These are phyloP conservation scores for Colletotrichum orbiculare DNA, from an alignment of 2,329 filamentous ascomycete genomes.

Conservation along the genomic window DNA sequence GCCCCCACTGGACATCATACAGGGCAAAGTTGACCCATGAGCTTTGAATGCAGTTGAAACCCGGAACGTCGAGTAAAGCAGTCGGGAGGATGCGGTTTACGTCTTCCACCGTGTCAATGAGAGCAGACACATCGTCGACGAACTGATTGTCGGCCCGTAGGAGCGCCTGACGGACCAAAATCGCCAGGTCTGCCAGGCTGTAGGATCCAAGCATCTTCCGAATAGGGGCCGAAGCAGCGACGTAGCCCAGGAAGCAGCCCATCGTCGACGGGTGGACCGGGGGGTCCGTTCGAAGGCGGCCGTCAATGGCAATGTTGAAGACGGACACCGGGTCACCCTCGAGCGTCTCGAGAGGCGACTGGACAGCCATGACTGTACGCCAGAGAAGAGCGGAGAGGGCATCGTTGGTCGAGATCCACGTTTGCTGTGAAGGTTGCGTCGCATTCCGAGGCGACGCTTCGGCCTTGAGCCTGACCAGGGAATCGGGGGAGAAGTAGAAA, in stretches of 20 bases:
- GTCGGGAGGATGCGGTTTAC: conserved; percentile 15
- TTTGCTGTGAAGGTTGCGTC: conserved; percentile 8
- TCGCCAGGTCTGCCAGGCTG: conserved; percentile 25
- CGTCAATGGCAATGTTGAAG: conserved; percentile 23
- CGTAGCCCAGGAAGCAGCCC: conserved; percentile 25
- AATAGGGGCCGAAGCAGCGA: conserved; percentile 11
- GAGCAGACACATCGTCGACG: conserved; percentile 4
- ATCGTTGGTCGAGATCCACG: conserved; percentile 28
- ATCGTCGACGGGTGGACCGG: conserved; percentile 18
- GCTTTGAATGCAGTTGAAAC: conserved; percentile 13
- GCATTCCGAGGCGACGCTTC: conserved; percentile 21
- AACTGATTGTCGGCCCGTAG: background rate
- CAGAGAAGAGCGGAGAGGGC: conserved; percentile 25
- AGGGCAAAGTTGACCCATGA: conserved; percentile 18
- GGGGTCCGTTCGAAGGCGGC: conserved; percentile 16
- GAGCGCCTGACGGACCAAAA: conserved; percentile 6
- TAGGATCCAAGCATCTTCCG: conserved; percentile 14
- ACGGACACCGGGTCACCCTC: conserved; percentile 16
- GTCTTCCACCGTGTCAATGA: conserved; percentile 15
- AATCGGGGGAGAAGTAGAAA: conserved; percentile 26
- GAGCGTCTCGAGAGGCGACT: conserved; percentile 18
- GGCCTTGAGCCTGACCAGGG: conserved; percentile 19
- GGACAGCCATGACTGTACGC: conserved; percentile 24
- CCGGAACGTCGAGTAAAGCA: conserved; percentile 10
- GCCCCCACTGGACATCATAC: conserved; percentile 21